Base-by-base conservation (phyloP, 1,139 yeast genomes). In the Pichia sp. region DNA sequence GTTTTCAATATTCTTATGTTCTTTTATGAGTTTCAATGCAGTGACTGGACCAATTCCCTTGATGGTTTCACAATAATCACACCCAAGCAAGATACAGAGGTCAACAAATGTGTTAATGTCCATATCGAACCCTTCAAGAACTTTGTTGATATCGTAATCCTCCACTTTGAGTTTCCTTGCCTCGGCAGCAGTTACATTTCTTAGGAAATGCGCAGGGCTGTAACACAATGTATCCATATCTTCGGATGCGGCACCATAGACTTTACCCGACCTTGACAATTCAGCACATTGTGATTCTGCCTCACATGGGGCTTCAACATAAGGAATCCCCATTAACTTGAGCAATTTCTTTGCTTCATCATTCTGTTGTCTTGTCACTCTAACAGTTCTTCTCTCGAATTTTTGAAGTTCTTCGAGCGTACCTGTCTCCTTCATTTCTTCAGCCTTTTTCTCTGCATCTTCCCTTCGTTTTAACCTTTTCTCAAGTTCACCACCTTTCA, bases 201-300 rank as follows among this genome's bases (percentile, higher is more conserved):
- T 73, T 44, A 91, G 66, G 40, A 91, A 63, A 42, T 65, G 76
- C 3, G 96, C 94, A 2, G 97, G 85, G 38, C 77, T 78, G 57
- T 91, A 91, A 53, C 97, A 91, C 39, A 91, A 60, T 0, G 98
- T 93, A 61, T 91, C 99, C 98, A 91, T 91, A 73, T 91, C 99
- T 58, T 91, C 99, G 3, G 95, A 84, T 1, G 97, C 99, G 3
- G 98, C 96, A 11, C 95, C 98, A 56, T 78, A 91, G 0, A 91
- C 97, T 53, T 80, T 81, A 5, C 94, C 96, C 13, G 77, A 75
- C 42, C 77, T 74, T 2, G 97, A 96, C 39, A 91, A 63, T 47
- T 78, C 94, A 0, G 98, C 98, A 65, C 98, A 91, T 53, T 91
- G 97, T 0, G 98, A 96, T 57, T 91, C 99, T 1, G 99, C 99